Evolutionary conservation across 2,329 filamentous ascomycete species (phyloP), one percentile per base, ranked within the genome.

Genomic region (Cytospora piceicola): DNA sequence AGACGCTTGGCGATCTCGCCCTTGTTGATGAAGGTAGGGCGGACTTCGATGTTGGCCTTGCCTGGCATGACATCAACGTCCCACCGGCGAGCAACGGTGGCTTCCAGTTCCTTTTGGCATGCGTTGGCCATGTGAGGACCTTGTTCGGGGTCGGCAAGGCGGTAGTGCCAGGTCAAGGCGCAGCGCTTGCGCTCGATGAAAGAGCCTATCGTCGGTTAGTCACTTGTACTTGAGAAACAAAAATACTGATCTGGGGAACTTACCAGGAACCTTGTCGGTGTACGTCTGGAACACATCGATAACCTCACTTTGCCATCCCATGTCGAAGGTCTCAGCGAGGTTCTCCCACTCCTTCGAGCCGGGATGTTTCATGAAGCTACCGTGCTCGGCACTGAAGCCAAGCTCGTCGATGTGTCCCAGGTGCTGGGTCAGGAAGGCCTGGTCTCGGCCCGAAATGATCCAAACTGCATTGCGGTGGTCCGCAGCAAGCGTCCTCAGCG

Each of bases 21-120:
- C 82, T 99, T 99, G 84, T 98, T 98, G 80, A 99, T 93, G 73
- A 96, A 97, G 0, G 90, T 94, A 32, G 94, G 94, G n/a, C 95
- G 90, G 36, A 98, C 94, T 78, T 99, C 95, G 30, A 99, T 83
- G 75, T 98, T 98, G 68, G 94, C 94, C 80, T 98, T 99, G 72
- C 95, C 95, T 0, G 89, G 87, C 93, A 98, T 98, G 67, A 99
- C 93, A 73, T 98, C 94, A 4, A 98, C 92, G 57, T 97, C 93
- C 86, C 90, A 97, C 69, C 88, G 88, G 74, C 88, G 90, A 60
- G 82, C 88, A 0, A 97, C 90, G 0, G 88, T 92, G 5, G 84
- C 81, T 75, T 96, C 90, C 20, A 99, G 85, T 70, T 94, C 88
- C 75, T 90, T 90, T 70, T 93, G 90, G 73, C 93, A 96, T 75